These are phyloP conservation scores for Xylariaceae sp. DNA, from an alignment of 2,329 filamentous ascomycete species.

Conservation along the genomic window DNA sequence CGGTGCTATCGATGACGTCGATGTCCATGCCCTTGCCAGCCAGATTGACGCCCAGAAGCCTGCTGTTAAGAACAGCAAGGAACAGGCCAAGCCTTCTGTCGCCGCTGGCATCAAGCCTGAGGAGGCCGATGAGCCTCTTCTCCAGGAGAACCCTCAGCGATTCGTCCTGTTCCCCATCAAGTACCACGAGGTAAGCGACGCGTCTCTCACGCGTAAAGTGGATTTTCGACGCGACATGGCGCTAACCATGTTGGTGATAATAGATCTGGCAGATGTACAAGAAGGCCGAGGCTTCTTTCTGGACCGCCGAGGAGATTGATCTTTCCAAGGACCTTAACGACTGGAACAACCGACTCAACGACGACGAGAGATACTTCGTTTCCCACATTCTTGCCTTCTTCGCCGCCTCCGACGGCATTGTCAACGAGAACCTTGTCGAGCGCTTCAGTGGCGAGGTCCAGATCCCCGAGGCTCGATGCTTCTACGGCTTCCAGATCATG, in stretches of 20 bases:
- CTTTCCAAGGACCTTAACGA: constrained; percentile 98
- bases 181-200: constrained; percentile 87
- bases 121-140: constrained; percentile 80
- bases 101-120: constrained; percentile 56
- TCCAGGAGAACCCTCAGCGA: constrained; percentile 91
- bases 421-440: constrained; percentile 99
- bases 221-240: constrained; percentile 24
- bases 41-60: constrained; percentile 59
- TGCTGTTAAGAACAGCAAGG: constrained; percentile 41
- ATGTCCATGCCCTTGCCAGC: constrained; percentile 46
- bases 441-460: constrained; percentile 97
- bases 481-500: constrained; percentile 99
- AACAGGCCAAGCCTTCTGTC: constrained; percentile 37
- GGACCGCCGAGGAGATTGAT: constrained; percentile 99
- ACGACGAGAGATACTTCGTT: constrained; percentile 97
- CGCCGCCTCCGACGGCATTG: constrained; percentile 95
- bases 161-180: constrained; percentile 99
- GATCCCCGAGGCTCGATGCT: constrained; percentile 96
- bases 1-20: constrained; percentile 46
- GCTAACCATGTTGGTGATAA: constrained; percentile 37
- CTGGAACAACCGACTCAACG: constrained; percentile 96
- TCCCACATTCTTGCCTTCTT: constrained; percentile 99
- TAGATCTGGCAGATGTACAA: constrained; percentile 99
- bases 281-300: constrained; percentile 99
- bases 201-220: constrained; percentile 65